phyloP scores from a whole-genome alignment of 2,329 filamentous ascomycete species.

The Ilyonectria mors-panacis region DNA sequence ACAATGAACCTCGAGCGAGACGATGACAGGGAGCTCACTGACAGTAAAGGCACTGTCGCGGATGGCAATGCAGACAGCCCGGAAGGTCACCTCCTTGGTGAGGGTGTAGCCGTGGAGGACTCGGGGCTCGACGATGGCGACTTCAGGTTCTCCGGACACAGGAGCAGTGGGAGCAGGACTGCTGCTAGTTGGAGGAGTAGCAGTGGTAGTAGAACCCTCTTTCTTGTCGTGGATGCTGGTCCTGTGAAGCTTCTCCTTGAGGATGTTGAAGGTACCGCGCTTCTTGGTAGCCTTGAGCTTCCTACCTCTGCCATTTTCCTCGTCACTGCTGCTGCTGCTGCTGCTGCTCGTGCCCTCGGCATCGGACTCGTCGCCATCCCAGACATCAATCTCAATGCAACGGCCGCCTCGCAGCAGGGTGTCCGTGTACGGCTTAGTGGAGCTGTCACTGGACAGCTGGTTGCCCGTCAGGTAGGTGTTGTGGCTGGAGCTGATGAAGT shows the following conservation, averaged over 20 bases:
- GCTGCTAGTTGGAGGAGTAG: conserved; percentile 6
- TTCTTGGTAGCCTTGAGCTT: conserved; percentile 70
- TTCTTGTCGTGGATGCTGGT: conserved; percentile 60
- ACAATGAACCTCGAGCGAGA: conserved; percentile 95
- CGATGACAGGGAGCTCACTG: conserved; percentile 87
- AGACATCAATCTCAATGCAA: conserved; percentile 95
- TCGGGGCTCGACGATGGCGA: conserved; percentile 73
- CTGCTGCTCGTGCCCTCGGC: conserved; percentile 59
- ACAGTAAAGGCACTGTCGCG: conserved; percentile 82
- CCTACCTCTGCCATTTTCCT: conserved; percentile 64
- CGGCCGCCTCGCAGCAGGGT: conserved; percentile 88
- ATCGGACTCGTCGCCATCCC: conserved; percentile 87
- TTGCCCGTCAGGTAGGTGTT: conserved; percentile 94
- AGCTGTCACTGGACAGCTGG: conserved; percentile 88
- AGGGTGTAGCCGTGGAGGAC: conserved; percentile 92
- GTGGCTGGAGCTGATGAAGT: conserved; percentile 95
- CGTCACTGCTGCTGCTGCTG: conserved; percentile 65
- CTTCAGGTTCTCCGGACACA: conserved; percentile 42
- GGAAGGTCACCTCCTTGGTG: conserved; percentile 89
- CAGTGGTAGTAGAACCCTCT: conserved; percentile 16
- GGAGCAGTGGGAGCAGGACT: conserved; percentile 14
- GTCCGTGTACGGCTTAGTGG: conserved; percentile 88
- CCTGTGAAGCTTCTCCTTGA: conserved; percentile 72
- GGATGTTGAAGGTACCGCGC: conserved; percentile 71
- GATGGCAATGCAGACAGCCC: conserved; percentile 87